Base-by-base conservation (phyloP, 2,329 filamentous ascomycete genomes). In the Xylaria sp. region DNA sequence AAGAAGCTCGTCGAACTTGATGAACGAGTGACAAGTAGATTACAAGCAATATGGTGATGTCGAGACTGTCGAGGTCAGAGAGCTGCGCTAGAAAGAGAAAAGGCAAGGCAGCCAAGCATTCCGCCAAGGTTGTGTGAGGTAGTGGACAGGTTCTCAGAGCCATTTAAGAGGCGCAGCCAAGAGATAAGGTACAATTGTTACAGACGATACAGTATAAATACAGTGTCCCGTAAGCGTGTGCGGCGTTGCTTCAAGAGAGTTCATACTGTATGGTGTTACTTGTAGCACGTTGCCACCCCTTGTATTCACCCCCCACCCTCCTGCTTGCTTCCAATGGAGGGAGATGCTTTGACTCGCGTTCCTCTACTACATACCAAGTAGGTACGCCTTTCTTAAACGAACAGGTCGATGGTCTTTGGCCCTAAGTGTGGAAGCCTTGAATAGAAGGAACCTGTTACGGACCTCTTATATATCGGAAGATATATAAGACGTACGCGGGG, bases 1-100 rank as follows among this genome's bases (percentile, higher is more conserved):
- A 71, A 67, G 71, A 57, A 18, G 56, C 49, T 58, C 52, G 70
- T 64, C 62, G 48, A 49, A 36, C 8, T 62, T 51, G 36, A 63
- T 36, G 59, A 68, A 70, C 56, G 68, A 70, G 64, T 58, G 68
- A 71, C 68, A 62, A 9, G 25, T 55, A 23, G n/a, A 67, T 57
- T 59, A 63, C 66, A 67, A 59, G 56, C 43, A 51, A 64, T 62
- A 18, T 25, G 20, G 39, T 52, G 20, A 41, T 52, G 61, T 51
- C 46, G 62, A 66, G 51, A 52, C 25, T 23, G 55, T 55, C 36
- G 62, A 55, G 36, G 52, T 51, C 57, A 60, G 57, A 55, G 43
- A 60, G 58, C 33, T 46, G 31, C 43, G 28, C 52, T 49, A n/a
- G 31, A 39, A 48, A 43, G 55, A 51, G 39, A 43, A 69, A 28